These are phyloP conservation scores for Paraphysoderma sedebokerense DNA, from an alignment of 371 early-diverging fungal genomes.

Conservation along the genomic window DNA sequence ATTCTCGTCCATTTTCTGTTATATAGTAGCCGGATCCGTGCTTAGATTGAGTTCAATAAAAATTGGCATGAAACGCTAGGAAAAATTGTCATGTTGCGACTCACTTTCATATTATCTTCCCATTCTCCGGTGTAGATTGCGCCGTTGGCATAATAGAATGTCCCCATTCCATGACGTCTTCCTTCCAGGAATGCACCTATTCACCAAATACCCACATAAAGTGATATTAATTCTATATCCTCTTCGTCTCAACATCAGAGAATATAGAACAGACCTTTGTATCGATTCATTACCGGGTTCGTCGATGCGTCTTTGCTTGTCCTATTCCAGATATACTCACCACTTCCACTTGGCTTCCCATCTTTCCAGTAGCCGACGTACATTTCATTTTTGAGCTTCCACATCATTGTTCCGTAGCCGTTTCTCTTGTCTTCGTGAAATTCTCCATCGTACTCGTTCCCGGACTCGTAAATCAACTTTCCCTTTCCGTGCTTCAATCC, in stretches of 20 bases:
- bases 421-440: constrained; percentile 20
- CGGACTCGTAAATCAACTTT: constrained; percentile 23
- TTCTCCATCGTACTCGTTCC: constrained; percentile 26
- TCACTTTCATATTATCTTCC: constrained; percentile 26
- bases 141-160: constrained; percentile 23
- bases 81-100: too few relatives aligned
- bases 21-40: neutral
- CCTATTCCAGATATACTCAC: neutral
- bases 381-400: constrained; percentile 15
- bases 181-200: constrained; percentile 19
- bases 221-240: neutral
- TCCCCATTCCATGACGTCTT: constrained; percentile 18
- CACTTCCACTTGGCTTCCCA: neutral
- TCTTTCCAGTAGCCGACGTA: constrained; percentile 25
- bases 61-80: neutral
- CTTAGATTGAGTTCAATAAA: neutral
- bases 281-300: neutral
- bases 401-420: constrained; percentile 25
- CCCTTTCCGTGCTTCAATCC: constrained; percentile 24
- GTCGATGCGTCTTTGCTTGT: neutral
- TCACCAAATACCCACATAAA: neutral
- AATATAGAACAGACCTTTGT: neutral
- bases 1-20: neutral
- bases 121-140: constrained; percentile 22
- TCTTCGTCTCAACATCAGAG: neutral